phyloP scores from a whole-genome alignment of 2,329 filamentous ascomycete species.

The Calonectria hawksworthii region DNA sequence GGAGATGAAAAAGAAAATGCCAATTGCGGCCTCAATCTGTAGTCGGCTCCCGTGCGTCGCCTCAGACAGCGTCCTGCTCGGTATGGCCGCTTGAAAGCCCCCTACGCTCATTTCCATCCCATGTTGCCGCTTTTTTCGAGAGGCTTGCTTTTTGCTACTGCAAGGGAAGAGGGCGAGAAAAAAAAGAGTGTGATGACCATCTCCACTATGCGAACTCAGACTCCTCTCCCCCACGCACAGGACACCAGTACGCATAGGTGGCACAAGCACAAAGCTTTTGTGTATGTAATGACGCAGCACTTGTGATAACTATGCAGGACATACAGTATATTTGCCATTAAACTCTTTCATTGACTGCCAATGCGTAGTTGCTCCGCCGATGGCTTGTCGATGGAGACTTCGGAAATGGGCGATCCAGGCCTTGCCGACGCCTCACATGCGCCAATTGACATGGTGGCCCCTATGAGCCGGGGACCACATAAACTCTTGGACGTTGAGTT shows the following conservation, averaged over 20 bases:
- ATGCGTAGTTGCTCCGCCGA: slow-evolving; percentile 22
- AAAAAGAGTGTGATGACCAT: slow-evolving; percentile 22
- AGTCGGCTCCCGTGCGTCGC: slow-evolving; percentile 31
- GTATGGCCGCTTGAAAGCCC: slow-evolving; percentile 20
- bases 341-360: slow-evolving; percentile 10
- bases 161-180: slow-evolving; percentile 40
- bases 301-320: slow-evolving; percentile 25
- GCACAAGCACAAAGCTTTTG: slow-evolving; percentile 33
- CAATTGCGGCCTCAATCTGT: slow-evolving; percentile 34
- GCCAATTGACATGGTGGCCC: slow-evolving; percentile 9
- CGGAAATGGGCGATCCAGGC: slow-evolving; percentile 18
- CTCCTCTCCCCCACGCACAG: slow-evolving; percentile 25
- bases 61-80: slow-evolving; percentile 21
- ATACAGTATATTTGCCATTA: slow-evolving; percentile 13
- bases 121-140: slow-evolving; percentile 29
- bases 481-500: slow-evolving; percentile 9
- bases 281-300: slow-evolving; percentile 35
- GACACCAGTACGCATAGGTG: slow-evolving; percentile 31
- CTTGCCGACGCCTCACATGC: slow-evolving; percentile 14
- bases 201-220: slow-evolving; percentile 31
- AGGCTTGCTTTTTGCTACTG: slow-evolving; percentile 38
- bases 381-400: slow-evolving; percentile 19
- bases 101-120: slow-evolving; percentile 42
- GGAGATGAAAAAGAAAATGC: slow-evolving; percentile 2
- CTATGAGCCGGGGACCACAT: slow-evolving; percentile 7